Conservation (phyloP, 2,329 filamentous ascomycete genomes). For the Trichoderma sp. region DNA sequence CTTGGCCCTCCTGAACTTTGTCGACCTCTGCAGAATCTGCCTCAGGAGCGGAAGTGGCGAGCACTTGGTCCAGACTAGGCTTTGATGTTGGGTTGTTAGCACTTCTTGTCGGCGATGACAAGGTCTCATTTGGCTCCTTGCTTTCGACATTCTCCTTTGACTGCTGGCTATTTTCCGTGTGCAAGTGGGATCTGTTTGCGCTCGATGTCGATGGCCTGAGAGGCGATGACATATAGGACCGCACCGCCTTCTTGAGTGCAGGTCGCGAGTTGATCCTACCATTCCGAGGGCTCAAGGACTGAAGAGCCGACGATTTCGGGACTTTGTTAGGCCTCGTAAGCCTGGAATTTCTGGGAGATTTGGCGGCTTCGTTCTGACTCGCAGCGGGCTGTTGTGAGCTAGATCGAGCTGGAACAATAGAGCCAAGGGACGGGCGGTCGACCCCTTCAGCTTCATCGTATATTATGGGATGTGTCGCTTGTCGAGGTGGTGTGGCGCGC, state of each 20-base stretch:
- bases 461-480: slow-evolving; percentile 3
- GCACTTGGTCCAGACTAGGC: not conserved
- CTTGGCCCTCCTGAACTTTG: not conserved
- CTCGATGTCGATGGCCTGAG: not conserved
- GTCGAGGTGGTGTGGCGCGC: not conserved
- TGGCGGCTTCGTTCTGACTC: not conserved
- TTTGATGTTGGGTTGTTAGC: not conserved
- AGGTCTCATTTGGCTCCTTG: not conserved
- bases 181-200: not conserved
- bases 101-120: not conserved
- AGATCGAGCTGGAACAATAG: not conserved
- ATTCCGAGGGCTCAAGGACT: slow-evolving; percentile 20
- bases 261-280: slow-evolving; percentile 17
- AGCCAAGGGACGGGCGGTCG: not conserved
- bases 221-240: not conserved
- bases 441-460: slow-evolving; percentile 1
- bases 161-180: not conserved
- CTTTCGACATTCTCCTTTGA: slow-evolving; percentile 8
- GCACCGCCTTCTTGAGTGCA: slow-evolving; percentile 23
- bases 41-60: not conserved
- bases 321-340: not conserved
- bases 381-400: not conserved
- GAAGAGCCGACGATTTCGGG: slow-evolving; percentile 3
- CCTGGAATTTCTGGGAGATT: not conserved
- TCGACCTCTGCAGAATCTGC: not conserved